Base-by-base conservation (phyloP, 1,139 yeast genomes). In the Candida mesenterica region DNA sequence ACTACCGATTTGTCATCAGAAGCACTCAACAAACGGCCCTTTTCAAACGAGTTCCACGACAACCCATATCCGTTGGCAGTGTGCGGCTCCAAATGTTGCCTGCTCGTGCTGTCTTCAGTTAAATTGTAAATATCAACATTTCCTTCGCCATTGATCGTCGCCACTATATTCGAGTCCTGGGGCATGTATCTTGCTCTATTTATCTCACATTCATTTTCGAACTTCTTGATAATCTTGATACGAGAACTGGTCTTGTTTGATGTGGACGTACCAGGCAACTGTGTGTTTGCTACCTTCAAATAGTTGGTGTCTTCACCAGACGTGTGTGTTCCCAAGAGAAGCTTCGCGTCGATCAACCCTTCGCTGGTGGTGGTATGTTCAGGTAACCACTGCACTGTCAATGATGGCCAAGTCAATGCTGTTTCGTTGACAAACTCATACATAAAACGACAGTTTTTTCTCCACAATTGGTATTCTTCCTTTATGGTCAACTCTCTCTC, bases 151-250 rank as follows among this genome's bases (percentile, higher is more conserved):
- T 84, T 79, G 46, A 89, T 81, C 0, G 96, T 79, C 3, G 95
- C 92, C 10, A 89, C 74, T 0, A 78, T 57, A 29, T 68, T 72
- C 3, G 86, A 69, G 46, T 82, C 73, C 46, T 79, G 83, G 0
- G 96, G 96, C 76, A 83, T 78, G 52, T 77, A 80, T 30, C 96
- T 75, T 4, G 96, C 96, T 45, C 90, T 71, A 52, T 89, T 87
- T 38, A 90, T 78, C 53, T 85, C 95, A 64, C 72, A 59, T 22
- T 57, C 53, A 45, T 72, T 74, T 41, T 61, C 63, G 39, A 60
- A 62, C 48, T 84, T 83, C 54, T 80, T 82, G 30, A 70, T 64
- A 31, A 85, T 77, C 46, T 75, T 81, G 33, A 88, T 69, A 40
- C 82, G 66, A 2, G 88, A 59, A 30, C 57, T 59, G 26, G 62